These are phyloP conservation scores for Besnoitia besnoiti DNA, from an alignment of 169 alveolate species.

Conservation along the genomic window DNA sequence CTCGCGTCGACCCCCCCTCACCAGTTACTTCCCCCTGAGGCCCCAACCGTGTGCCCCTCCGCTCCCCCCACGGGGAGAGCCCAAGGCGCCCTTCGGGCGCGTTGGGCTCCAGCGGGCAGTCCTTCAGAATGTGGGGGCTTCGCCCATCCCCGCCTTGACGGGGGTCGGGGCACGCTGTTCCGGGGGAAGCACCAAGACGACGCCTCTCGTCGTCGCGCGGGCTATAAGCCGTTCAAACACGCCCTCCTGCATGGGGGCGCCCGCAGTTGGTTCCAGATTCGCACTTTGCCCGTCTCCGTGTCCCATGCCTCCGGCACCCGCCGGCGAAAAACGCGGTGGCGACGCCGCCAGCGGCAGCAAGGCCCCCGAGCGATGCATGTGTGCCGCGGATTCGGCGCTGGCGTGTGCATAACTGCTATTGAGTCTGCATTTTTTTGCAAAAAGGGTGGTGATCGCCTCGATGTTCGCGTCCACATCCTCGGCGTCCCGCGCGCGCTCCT, in stretches of 20 bases:
- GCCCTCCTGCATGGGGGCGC: background rate
- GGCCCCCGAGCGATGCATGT: background rate
- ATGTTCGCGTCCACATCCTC: background rate
- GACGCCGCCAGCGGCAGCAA: background rate
- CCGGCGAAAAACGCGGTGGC: too few relatives aligned
- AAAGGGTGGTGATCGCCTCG: background rate
- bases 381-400: background rate
- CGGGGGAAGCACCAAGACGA: too few relatives aligned
- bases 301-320: too few relatives aligned
- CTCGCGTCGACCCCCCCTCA: too few relatives aligned
- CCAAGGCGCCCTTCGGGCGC: background rate
- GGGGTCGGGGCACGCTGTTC: too few relatives aligned
- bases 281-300: too few relatives aligned
- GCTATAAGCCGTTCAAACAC: background rate
- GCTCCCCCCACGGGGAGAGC: too few relatives aligned
- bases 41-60: too few relatives aligned
- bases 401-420: background rate
- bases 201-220: background rate
- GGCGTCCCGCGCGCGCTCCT: too few relatives aligned
- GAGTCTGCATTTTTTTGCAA: background rate
- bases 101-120: background rate
- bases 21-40: too few relatives aligned
- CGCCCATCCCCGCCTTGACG: too few relatives aligned
- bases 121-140: background rate
- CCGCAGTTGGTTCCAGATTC: background rate